Percentiles rank a stretch among this genome's conserved stretches.
These are phyloP conservation scores for Ceratocystis diversiconidia DNA, from an alignment of 2,329 filamentous ascomycete species.

Conservation along the genomic window DNA sequence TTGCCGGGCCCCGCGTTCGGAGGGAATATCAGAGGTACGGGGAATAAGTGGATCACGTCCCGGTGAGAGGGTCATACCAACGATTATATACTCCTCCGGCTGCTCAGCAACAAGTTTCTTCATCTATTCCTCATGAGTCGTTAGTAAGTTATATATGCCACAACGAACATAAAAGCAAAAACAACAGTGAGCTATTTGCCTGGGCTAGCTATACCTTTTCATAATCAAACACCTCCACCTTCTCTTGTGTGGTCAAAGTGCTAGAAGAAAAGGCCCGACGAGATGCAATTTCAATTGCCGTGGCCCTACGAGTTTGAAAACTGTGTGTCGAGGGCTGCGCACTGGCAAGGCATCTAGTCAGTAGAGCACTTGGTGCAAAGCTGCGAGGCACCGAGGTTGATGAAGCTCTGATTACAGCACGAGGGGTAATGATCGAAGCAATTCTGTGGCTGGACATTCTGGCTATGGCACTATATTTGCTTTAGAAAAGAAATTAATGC, in stretches of 20 bases:
- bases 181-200: too few species aligned
- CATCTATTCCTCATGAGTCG: background rate
- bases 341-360: background rate
- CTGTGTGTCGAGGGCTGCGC: background rate
- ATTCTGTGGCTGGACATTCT: background rate
- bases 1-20: background rate
- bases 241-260: background rate
- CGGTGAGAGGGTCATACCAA: constrained; percentile 10
- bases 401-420: background rate
- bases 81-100: constrained; percentile 15
- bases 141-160: background rate
- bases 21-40: background rate
- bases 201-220: constrained; percentile 8
- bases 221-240: constrained; percentile 15
- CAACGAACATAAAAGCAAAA: too few species aligned
- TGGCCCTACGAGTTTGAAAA: background rate
- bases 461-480: background rate
- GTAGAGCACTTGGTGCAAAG: background rate
- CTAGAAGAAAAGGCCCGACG: background rate
- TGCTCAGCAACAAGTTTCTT: constrained; percentile 10
- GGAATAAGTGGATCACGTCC: background rate
- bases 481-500: background rate
- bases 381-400: background rate
- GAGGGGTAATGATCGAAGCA: background rate
- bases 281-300: background rate